Evolutionary conservation across 1,284 basidiomycete species (phyloP).

Genomic region (Cryptococcus jaspeensis): DNA sequence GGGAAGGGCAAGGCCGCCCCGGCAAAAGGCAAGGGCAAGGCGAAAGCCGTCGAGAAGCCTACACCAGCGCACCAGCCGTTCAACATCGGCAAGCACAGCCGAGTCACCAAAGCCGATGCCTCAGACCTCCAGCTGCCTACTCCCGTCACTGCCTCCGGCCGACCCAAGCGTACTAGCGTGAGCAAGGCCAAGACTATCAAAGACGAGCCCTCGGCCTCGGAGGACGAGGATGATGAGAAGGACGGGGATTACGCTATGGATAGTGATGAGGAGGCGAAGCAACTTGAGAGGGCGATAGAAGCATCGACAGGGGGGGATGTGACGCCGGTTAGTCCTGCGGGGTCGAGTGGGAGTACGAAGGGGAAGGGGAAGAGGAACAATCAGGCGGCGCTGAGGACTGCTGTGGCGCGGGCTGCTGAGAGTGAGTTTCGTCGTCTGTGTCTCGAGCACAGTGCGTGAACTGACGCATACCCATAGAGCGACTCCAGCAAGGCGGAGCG

Average conservation of each 20-base stretch:
- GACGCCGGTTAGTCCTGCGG: not conserved
- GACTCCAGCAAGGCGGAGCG: not conserved
- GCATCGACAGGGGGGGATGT: conserved; percentile 11
- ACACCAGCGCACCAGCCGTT: conserved; percentile 55
- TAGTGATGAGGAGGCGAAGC: conserved; percentile 30
- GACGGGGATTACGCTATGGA: conserved; percentile 28
- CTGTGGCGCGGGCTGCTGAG: conserved; percentile 20
- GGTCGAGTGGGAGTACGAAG: not conserved
- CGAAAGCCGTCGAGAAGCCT: conserved; percentile 60
- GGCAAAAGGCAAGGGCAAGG: conserved; percentile 77
- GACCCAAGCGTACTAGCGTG: conserved; percentile 3
- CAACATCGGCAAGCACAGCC: conserved; percentile 29
- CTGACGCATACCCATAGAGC: conserved; percentile 9
- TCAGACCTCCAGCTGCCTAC: conserved; percentile 16
- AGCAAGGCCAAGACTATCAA: not conserved
- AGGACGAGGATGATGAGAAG: conserved; percentile 16
- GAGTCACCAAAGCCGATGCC: conserved; percentile 18
- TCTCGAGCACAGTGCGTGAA: not conserved
- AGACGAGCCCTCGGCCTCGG: conserved; percentile 10
- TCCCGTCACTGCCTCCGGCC: conserved; percentile 2
- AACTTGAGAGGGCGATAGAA: conserved; percentile 20
- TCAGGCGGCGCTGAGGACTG: conserved; percentile 13
- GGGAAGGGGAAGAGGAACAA: conserved; percentile 11
- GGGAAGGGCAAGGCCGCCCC: conserved; percentile 52
- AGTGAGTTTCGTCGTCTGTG: conserved; percentile 10